Percentiles rank a stretch among this genome's conserved stretches.
Conservation (phyloP, 129 eudicot genomes). For the Solidago caesia region DNA sequence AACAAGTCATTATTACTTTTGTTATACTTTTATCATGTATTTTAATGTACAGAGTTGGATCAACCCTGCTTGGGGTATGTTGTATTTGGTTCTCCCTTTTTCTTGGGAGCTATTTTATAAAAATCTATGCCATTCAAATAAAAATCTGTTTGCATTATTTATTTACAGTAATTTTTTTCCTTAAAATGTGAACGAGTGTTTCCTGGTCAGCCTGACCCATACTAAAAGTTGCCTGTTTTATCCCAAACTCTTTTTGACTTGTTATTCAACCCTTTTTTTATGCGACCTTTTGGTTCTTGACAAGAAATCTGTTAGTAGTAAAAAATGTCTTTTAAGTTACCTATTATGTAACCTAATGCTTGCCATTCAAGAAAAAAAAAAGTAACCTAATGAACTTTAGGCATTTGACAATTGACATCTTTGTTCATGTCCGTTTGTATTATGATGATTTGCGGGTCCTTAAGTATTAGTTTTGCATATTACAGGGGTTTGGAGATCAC, state of each 20-base stretch:
- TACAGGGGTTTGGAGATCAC: slow-evolving; percentile 90
- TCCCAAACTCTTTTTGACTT: neutral
- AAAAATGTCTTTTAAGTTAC: neutral
- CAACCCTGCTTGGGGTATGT: too few species aligned
- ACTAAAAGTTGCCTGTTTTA: neutral
- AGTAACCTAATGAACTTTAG: neutral
- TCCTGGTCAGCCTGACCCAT: neutral
- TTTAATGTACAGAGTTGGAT: too few species aligned
- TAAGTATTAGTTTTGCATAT: slow-evolving; percentile 10
- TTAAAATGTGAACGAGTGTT: neutral
- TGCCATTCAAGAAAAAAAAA: neutral
- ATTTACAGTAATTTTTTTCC: neutral
- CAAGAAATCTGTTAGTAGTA: neutral
- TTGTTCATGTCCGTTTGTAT: neutral
- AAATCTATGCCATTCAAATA: too few species aligned
- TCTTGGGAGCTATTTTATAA: too few species aligned
- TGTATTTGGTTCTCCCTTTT: too few species aligned
- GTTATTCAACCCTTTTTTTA: neutral
- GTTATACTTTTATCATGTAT: neutral
- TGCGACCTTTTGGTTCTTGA: neutral
- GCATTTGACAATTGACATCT: slow-evolving; percentile 4
- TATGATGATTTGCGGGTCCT: slow-evolving; percentile 10
- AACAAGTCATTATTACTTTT: neutral
- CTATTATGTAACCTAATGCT: neutral
- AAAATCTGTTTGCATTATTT: too few species aligned